phyloP scores from a whole-genome alignment of 2,329 filamentous ascomycete species.

The Aulographum hederae region DNA sequence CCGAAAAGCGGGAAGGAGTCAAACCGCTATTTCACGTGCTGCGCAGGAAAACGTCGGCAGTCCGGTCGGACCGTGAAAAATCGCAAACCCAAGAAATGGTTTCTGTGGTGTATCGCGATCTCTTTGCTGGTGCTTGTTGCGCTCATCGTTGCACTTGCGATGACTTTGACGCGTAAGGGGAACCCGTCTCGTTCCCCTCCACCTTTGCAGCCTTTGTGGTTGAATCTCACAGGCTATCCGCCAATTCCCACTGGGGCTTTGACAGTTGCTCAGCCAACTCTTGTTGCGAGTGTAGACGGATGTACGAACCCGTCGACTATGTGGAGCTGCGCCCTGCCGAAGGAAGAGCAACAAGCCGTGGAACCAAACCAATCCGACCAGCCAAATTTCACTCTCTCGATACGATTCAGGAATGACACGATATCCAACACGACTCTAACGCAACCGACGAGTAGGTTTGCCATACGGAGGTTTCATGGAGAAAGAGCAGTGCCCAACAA shows the following conservation, averaged over 20 bases:
- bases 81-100: constrained; percentile 9
- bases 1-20: no score
- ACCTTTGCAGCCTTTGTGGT: constrained; percentile 39
- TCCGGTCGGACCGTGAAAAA: constrained; percentile 7
- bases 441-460: neutral
- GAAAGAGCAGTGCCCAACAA: constrained; percentile 8
- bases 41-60: constrained; percentile 2
- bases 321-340: constrained; percentile 77
- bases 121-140: constrained; percentile 21
- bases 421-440: constrained; percentile 8
- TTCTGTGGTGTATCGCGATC: constrained; percentile 16
- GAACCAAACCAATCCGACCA: constrained; percentile 46
- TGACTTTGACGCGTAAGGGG: constrained; percentile 13
- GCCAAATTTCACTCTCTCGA: constrained; percentile 66
- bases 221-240: constrained; percentile 74
- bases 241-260: constrained; percentile 71
- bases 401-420: constrained; percentile 40
- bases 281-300: constrained; percentile 40
- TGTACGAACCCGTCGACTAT: constrained; percentile 57
- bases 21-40: neutral
- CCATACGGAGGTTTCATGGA: constrained; percentile 7
- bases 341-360: constrained; percentile 50
- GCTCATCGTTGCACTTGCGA: constrained; percentile 15
- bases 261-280: constrained; percentile 58
- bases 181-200: constrained; percentile 14